Percentiles rank a stretch among this genome's conserved stretches.
These are phyloP conservation scores for Leccinum subfulvum DNA, from an alignment of 1,284 basidiomycete species.

Conservation along the genomic window DNA sequence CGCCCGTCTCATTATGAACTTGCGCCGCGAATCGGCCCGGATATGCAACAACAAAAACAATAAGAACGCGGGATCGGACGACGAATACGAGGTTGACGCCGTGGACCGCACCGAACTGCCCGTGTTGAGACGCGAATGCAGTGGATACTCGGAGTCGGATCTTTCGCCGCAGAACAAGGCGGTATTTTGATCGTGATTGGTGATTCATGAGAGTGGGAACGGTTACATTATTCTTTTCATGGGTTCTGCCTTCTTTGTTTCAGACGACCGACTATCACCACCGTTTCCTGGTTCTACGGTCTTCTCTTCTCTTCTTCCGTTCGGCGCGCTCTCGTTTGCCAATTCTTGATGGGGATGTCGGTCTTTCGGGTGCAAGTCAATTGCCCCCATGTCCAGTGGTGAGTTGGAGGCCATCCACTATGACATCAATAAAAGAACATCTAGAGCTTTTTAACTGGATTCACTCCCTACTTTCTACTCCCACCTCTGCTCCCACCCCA, in stretches of 20 bases:
- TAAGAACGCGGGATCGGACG: accelerated
- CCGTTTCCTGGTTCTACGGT: background rate
- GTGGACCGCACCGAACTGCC: no score
- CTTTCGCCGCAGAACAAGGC: background rate
- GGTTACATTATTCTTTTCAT: background rate
- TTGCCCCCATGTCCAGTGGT: no score
- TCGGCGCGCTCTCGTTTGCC: background rate
- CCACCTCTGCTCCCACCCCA: background rate
- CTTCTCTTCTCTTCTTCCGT: background rate
- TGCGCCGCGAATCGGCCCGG: no score
- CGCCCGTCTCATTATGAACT: slow-evolving; percentile 17
- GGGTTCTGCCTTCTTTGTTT: background rate
- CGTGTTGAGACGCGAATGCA: no score
- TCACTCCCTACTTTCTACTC: background rate
- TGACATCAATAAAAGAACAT: no score
- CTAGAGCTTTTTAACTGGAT: background rate
- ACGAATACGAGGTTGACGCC: no score
- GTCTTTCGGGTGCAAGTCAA: no score
- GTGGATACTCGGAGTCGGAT: background rate
- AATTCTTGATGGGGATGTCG: background rate
- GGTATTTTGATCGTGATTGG: background rate
- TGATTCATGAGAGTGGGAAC: no score
- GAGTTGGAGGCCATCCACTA: no score
- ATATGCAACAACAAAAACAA: no score
- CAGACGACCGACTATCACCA: background rate